Base-by-base conservation (phyloP, 495 filamentous ascomycete species). In the Patellaria atrata region DNA sequence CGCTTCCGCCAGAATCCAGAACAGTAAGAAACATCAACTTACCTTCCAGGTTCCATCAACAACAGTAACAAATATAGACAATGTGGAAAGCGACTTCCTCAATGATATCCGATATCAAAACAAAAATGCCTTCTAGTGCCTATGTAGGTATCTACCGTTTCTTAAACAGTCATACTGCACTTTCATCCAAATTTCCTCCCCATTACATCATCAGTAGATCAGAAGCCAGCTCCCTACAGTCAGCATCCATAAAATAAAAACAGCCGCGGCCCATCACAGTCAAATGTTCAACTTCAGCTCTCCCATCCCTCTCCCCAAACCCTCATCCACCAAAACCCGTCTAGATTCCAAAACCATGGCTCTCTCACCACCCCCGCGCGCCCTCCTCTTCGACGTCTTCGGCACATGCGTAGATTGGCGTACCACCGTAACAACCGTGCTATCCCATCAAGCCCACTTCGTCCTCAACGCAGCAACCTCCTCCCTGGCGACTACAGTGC, bases 351-450 rank as follows among this genome's bases (percentile, higher is more conserved):
- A 23, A 10, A 34, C 3, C 19, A 34, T 34, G 32, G 32, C n/a
- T 14, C 36, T 38, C 7, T 21, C 17, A 6, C 14, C 14, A 2
- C 52, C 51, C 5, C 64, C 64, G 7, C 45, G 55, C 36, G 63
- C 58, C 11, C 52, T 75, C n/a, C 59, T 75, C 41, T 75, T 75
- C 52, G 71, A 75, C 42, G 62, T 79, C 47, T 87, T 87, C 58
- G 82, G 82, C 42, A 86, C 81, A 3, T 66, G 75, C 34, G 79
- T 86, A 17, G 62, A 81, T 59, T 82, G 78, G 75, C 69, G 79
- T 33, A 59, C 55, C 20, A 66, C 68, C 20, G 64, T 87, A 15
- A 66, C 59, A 15, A 49, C 59, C 10, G 65, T 65, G 19, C 59
- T 86, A 12, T 35, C 42, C 27, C 34, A 44, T 11, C 52, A 55